These are phyloP conservation scores for Sclerotinia sclerotiorum DNA, from an alignment of 2,329 filamentous ascomycete genomes.

Conservation along the genomic window DNA sequence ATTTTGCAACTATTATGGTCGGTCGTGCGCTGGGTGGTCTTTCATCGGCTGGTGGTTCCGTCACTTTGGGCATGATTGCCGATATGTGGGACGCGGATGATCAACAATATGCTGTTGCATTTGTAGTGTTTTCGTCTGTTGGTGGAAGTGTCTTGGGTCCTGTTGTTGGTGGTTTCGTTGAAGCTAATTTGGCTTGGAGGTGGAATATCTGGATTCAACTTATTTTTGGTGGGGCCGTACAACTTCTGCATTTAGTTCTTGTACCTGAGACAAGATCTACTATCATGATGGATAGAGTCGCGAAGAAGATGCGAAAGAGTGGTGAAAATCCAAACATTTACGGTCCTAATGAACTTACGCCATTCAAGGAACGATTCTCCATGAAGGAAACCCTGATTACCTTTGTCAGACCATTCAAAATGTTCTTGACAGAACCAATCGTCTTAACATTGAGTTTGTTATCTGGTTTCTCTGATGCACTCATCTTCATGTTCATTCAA, in stretches of 20 bases:
- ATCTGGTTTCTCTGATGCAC: slow-evolving; percentile 69
- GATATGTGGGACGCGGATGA: slow-evolving; percentile 70
- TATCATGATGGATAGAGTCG: slow-evolving; percentile 75
- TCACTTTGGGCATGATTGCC: slow-evolving; percentile 73
- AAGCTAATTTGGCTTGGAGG: slow-evolving; percentile 66
- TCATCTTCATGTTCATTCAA: slow-evolving; percentile 78
- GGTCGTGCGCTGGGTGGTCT: slow-evolving; percentile 70
- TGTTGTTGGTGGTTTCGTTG: slow-evolving; percentile 74
- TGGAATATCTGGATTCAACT: slow-evolving; percentile 86
- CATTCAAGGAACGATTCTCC: slow-evolving; percentile 59
- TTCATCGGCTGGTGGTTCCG: slow-evolving; percentile 69
- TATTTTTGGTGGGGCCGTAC: slow-evolving; percentile 71
- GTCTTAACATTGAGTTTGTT: slow-evolving; percentile 69
- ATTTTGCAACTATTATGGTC: slow-evolving; percentile 68
- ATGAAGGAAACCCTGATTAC: slow-evolving; percentile 55
- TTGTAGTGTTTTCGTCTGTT: slow-evolving; percentile 76
- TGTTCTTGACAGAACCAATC: slow-evolving; percentile 74
- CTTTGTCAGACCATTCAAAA: slow-evolving; percentile 66
- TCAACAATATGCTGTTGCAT: slow-evolving; percentile 75
- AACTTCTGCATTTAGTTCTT: slow-evolving; percentile 63
- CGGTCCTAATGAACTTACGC: slow-evolving; percentile 70
- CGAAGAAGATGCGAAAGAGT: slow-evolving; percentile 67
- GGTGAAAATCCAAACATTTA: slow-evolving; percentile 58
- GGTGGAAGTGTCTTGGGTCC: slow-evolving; percentile 75
- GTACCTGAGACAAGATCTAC: slow-evolving; percentile 79